Base-by-base conservation (phyloP, 495 filamentous ascomycete species). In the Aspergillus haitiensis region DNA sequence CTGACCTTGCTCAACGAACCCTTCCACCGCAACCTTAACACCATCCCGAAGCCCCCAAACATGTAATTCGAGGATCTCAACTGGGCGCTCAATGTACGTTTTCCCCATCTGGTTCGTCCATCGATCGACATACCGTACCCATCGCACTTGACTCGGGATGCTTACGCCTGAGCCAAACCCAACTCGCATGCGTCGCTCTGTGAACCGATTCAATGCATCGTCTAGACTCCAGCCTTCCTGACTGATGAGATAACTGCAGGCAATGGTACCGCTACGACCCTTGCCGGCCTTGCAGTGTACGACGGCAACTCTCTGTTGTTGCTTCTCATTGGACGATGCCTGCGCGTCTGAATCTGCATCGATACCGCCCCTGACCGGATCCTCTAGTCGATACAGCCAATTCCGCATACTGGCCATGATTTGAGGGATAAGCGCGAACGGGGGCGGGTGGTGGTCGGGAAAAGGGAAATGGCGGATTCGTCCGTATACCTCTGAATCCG, bases 271-370 rank as follows among this genome's bases (percentile, higher is more conserved):
- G 57, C 90, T 94, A 47, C 94, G 81, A 1, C 94, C 94, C 72
- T 98, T 98, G 3, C 94, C 94, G 2, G 94, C 94, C 72, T 97
- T 98, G 76, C 94, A 98, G 71, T 98, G 94, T 10, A 98, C 91
- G 6, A 98, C 93, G 1, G 87, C 87, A 1, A 96, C 89, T 21
- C 91, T 78, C n/a, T 67, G 78, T 31, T 50, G 42, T 13, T 45
- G 32, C n/a, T 69, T 71, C 52, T 53, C 68, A 32, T 64, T 68
- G 37, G 56, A 27, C 21, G 21, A 27, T 27, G 21, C 21, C 21
- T 27, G 21, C 1, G 21, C 21, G 21, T 47, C 48, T 33, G 31
- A n/a, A 51, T 51, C 48, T 13, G 18, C 13, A 51, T 51, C 48
- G 8, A 32, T 16, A 12, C 15, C 12, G 12, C 11, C 42, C 5